Evolutionary conservation across 2,329 filamentous ascomycete genomes (phyloP).

Genomic region (Exophiala oligosperma): DNA sequence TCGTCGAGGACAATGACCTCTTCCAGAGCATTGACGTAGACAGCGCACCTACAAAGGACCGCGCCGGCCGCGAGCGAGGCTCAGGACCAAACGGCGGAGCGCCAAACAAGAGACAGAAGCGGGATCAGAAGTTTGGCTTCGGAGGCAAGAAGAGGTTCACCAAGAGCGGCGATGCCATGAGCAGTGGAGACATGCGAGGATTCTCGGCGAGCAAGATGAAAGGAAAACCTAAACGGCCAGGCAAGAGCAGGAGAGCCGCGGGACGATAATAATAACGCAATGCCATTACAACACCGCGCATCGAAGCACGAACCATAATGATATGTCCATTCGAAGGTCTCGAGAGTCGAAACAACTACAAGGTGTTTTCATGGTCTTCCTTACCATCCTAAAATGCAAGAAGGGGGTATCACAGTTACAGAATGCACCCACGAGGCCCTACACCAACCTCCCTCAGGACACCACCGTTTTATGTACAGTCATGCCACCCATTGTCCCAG

Average conservation of each 20-base stretch:
- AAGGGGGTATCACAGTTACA: slow-evolving; percentile 24
- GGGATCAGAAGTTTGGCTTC: slow-evolving; percentile 91
- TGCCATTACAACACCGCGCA: neutral
- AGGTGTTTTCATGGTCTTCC: neutral
- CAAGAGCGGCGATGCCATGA: slow-evolving; percentile 88
- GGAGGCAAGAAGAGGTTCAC: slow-evolving; percentile 90
- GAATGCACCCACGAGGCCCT: slow-evolving; percentile 6
- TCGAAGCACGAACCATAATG: neutral
- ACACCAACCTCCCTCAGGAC: neutral
- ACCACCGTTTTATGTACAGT: neutral
- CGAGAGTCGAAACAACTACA: neutral
- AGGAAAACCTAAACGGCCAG: slow-evolving; percentile 43
- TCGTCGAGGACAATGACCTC: slow-evolving; percentile 72
- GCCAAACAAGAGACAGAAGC: slow-evolving; percentile 76
- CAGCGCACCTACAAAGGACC: slow-evolving; percentile 40
- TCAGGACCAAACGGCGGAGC: slow-evolving; percentile 31
- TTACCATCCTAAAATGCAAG: slow-evolving; percentile 6
- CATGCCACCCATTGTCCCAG: slow-evolving; percentile 26
- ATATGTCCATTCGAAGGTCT: neutral
- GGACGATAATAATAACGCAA: slow-evolving; percentile 9
- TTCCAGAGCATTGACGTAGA: slow-evolving; percentile 52
- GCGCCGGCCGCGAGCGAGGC: slow-evolving; percentile 40
- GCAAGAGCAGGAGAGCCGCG: slow-evolving; percentile 51
- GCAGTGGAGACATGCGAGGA: slow-evolving; percentile 74
- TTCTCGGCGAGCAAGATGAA: slow-evolving; percentile 86